Conservation (phyloP, 441 rosid genomes). For the Gossypium davidsonii region DNA sequence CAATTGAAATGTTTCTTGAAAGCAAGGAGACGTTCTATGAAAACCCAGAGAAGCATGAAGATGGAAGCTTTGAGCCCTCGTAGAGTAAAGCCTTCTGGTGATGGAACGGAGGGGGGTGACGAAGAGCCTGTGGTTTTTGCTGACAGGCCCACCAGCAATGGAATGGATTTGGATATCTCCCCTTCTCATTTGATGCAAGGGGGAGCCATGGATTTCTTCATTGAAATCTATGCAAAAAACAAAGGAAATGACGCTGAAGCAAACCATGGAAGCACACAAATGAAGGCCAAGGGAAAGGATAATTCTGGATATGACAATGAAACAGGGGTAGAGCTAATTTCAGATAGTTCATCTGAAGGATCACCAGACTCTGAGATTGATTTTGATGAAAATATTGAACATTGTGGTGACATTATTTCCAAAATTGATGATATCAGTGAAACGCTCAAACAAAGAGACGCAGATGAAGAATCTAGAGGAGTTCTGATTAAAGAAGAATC, state of each 20-base stretch:
- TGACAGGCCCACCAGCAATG: conserved; percentile 5
- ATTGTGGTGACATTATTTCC: not conserved
- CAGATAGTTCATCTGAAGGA: conserved; percentile 29
- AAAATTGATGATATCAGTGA: not conserved
- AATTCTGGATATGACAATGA: conserved; percentile 7
- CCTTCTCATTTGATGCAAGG: conserved; percentile 18
- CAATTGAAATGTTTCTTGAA: conserved; percentile 71
- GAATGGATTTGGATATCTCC: not conserved
- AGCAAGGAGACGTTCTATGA: conserved; percentile 50
- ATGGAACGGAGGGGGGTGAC: conserved; percentile 11
- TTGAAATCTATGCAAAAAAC: conserved; percentile 39
- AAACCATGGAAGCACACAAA: conserved; percentile 10
- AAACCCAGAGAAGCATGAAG: conserved; percentile 47
- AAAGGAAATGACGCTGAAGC: conserved; percentile 22
- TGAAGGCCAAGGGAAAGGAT: conserved; percentile 11
- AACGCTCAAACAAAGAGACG: conserved; percentile 7
- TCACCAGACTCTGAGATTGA: conserved; percentile 36
- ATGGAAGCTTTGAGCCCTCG: conserved; percentile 29
- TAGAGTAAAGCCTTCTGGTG: conserved; percentile 13
- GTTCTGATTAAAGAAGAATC: conserved; percentile 15
- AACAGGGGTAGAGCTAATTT: conserved; percentile 20
- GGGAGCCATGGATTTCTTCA: conserved; percentile 27
- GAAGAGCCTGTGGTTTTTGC: not conserved
- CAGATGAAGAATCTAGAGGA: conserved; percentile 10
- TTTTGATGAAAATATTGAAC: conserved; percentile 24